phyloP scores from a whole-genome alignment of 2,329 filamentous ascomycete species.

The Cordyceps cicadae region DNA sequence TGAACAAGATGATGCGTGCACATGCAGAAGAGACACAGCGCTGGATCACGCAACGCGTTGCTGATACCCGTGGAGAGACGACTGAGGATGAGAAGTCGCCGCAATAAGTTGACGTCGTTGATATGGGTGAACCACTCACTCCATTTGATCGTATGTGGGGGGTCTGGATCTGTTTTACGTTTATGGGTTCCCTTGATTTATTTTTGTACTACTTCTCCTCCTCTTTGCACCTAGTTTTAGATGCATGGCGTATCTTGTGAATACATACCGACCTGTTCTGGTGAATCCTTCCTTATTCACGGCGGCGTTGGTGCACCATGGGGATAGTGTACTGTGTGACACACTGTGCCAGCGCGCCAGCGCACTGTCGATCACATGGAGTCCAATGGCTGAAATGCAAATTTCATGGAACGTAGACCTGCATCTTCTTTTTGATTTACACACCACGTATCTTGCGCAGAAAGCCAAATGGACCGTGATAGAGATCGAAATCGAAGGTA shows the following conservation, averaged over 20 bases:
- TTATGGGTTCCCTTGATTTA: neutral
- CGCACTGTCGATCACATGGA: neutral
- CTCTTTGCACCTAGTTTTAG: no score
- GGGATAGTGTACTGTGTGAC: neutral
- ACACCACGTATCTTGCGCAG: neutral
- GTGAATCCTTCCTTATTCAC: no score
- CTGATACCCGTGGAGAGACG: conserved; percentile 32
- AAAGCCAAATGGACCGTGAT: conserved; percentile 12
- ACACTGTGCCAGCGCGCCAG: neutral
- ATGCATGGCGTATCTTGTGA: neutral
- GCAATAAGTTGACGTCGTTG: conserved; percentile 4
- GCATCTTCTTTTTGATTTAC: neutral
- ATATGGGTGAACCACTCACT: neutral
- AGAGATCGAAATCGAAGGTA: conserved; percentile 15
- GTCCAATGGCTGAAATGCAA: neutral
- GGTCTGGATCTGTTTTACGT: neutral
- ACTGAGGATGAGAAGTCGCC: conserved; percentile 40
- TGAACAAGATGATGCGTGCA: conserved; percentile 48
- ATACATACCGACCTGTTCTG: neutral
- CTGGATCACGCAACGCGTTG: conserved; percentile 40
- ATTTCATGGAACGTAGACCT: neutral
- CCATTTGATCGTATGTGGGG: neutral
- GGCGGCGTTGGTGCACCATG: no score
- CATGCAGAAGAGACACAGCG: conserved; percentile 43
- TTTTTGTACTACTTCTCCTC: neutral